Evolutionary conservation across 208 protist species (phyloP).

Genomic region (Acanthamoeba polyphaga): DNA sequence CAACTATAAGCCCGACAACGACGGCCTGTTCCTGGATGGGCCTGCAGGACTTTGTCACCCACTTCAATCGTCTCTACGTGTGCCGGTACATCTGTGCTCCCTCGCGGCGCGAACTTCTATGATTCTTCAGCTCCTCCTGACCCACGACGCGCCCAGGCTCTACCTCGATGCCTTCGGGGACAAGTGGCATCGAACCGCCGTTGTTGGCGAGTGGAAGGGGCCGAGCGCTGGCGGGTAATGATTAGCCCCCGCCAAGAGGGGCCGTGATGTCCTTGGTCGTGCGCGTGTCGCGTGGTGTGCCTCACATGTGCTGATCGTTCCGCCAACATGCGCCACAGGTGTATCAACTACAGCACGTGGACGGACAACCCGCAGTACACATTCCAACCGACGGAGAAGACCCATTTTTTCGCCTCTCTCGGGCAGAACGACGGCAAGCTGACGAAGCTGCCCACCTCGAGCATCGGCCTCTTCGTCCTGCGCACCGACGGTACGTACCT

Average conservation of each 20-base stretch:
- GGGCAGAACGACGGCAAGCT: background rate
- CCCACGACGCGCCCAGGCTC: background rate
- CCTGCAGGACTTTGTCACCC: constrained; percentile 70
- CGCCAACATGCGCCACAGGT: background rate
- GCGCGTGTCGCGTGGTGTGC: no score
- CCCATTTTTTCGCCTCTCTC: background rate
- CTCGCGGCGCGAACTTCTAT: background rate
- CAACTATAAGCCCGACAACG: background rate
- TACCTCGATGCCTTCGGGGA: background rate
- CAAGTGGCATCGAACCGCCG: background rate
- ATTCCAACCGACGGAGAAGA: background rate
- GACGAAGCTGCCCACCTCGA: background rate
- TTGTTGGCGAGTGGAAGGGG: background rate
- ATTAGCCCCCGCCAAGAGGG: no score
- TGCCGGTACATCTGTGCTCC: constrained; percentile 66
- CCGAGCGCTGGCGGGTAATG: background rate
- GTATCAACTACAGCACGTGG: background rate
- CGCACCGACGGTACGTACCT: background rate
- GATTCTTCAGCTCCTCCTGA: background rate
- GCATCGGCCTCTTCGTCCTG: background rate
- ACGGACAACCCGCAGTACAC: background rate
- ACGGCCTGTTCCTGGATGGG: constrained; percentile 77
- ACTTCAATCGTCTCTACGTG: constrained; percentile 78
- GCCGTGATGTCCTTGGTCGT: no score
- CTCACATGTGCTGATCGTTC: no score